Evolutionary conservation across 169 alveolate species (phyloP).

Genomic region (Cryptosporidium ubiquitum): DNA sequence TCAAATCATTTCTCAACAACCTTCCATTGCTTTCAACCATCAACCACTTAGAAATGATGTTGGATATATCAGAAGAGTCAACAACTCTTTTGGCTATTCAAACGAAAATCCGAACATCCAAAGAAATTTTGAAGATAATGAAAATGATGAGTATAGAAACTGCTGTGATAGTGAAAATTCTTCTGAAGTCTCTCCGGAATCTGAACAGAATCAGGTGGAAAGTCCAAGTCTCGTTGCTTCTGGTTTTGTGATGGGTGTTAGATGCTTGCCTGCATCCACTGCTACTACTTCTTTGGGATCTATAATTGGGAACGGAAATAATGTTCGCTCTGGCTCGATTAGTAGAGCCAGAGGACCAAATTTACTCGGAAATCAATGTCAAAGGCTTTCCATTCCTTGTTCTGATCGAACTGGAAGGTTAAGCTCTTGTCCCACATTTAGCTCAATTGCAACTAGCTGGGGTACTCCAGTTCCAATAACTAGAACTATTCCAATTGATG

Average conservation of each 20-base stretch:
- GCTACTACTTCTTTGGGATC: slow-evolving; percentile 69
- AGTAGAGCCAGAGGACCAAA: not conserved
- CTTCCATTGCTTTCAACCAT: slow-evolving; percentile 15
- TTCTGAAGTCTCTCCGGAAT: not conserved
- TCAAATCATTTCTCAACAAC: slow-evolving; percentile 33
- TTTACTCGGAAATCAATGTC: slow-evolving; percentile 5
- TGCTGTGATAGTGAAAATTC: not conserved
- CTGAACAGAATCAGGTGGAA: slow-evolving; percentile 4
- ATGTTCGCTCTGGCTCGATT: not conserved
- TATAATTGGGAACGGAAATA: slow-evolving; percentile 16
- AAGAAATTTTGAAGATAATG: not conserved
- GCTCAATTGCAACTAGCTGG: slow-evolving; percentile 74
- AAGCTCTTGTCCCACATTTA: slow-evolving; percentile 54
- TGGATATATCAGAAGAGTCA: not conserved
- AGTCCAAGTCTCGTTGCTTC: slow-evolving; percentile 70
- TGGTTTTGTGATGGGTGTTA: slow-evolving; percentile 73
- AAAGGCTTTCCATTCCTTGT: slow-evolving; percentile 56
- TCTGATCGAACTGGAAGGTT: slow-evolving; percentile 65
- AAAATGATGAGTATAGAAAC: not conserved
- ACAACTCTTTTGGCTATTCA: not conserved
- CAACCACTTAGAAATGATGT: slow-evolving; percentile 10
- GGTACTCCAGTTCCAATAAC: slow-evolving; percentile 75
- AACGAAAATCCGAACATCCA: not conserved
- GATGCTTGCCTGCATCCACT: slow-evolving; percentile 44
- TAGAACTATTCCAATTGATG: slow-evolving; percentile 68